phyloP scores from a whole-genome alignment of 1,284 basidiomycete species.

The Fereydounia khargensis region DNA sequence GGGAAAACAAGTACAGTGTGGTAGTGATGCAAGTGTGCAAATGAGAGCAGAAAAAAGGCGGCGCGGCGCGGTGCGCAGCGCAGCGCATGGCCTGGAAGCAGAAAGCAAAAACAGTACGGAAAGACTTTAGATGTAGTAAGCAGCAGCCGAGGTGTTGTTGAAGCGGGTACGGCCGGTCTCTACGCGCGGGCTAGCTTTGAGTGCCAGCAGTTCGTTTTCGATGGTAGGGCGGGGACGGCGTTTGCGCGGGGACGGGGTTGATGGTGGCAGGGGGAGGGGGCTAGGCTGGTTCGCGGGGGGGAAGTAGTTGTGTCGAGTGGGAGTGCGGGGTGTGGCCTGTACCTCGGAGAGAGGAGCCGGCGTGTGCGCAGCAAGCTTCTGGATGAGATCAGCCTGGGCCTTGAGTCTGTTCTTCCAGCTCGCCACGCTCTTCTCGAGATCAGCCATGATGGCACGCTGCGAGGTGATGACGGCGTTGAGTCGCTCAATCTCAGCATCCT shows the following conservation, averaged over 20 bases:
- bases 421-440: constrained; percentile 41
- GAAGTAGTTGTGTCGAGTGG: constrained; percentile 20
- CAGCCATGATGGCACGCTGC: constrained; percentile 46
- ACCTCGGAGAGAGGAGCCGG: neutral
- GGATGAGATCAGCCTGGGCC: constrained; percentile 43
- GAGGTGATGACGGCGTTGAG: constrained; percentile 41
- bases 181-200: constrained; percentile 26
- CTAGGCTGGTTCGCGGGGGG: constrained; percentile 16
- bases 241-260: constrained; percentile 4
- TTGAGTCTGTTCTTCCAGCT: constrained; percentile 40
- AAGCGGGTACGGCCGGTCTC: constrained; percentile 16
- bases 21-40: no score
- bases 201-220: constrained; percentile 37
- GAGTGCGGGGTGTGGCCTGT: neutral
- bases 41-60: no score
- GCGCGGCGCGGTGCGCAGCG: no score
- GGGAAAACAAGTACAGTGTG: no score
- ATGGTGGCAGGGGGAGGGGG: constrained; percentile 21
- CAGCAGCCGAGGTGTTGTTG: constrained; percentile 16
- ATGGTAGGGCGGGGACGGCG: constrained; percentile 38
- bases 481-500: constrained; percentile 44
- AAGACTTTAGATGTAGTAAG: constrained; percentile 22
- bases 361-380: constrained; percentile 15
- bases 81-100: no score
- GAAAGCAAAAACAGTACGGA: no score